Evolutionary conservation across 2,329 filamentous ascomycete genomes (phyloP).

Genomic region (Fusarium sublunatum): DNA sequence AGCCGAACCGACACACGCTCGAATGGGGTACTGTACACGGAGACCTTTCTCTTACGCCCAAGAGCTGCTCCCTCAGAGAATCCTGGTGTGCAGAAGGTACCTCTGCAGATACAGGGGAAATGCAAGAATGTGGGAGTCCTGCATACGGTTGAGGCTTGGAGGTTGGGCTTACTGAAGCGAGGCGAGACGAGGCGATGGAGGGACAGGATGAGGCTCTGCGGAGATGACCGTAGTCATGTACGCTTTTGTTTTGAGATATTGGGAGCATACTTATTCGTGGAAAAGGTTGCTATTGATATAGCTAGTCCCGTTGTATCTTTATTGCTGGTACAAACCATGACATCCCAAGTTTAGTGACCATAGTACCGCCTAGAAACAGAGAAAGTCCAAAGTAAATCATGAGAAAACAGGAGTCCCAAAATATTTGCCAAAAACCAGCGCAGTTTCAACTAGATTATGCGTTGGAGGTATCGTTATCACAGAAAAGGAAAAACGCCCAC

Average conservation of each 20-base stretch:
- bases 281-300: background rate
- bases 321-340: slow-evolving; percentile 3
- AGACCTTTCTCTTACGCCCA: background rate
- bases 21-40: background rate
- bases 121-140: background rate
- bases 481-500: background rate
- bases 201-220: slow-evolving; percentile 22
- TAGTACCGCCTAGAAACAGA: background rate
- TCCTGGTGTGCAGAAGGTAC: background rate
- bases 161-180: slow-evolving; percentile 1
- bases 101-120: background rate
- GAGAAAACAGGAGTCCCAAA: background rate
- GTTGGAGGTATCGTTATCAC: slow-evolving; percentile 24
- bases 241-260: background rate
- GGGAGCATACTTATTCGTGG: background rate
- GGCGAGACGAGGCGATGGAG: background rate
- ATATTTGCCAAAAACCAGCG: slow-evolving; percentile 4
- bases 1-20: background rate
- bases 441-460: background rate
- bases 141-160: slow-evolving; percentile 1
- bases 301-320: background rate
- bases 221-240: slow-evolving; percentile 2
- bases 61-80: no score
- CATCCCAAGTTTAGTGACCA: background rate
- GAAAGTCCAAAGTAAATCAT: background rate